A percentile compares a stretch with the other conserved stretches of the same genome.
Conservation (phyloP, 257 asterid genomes). For the Salvia splendens region DNA sequence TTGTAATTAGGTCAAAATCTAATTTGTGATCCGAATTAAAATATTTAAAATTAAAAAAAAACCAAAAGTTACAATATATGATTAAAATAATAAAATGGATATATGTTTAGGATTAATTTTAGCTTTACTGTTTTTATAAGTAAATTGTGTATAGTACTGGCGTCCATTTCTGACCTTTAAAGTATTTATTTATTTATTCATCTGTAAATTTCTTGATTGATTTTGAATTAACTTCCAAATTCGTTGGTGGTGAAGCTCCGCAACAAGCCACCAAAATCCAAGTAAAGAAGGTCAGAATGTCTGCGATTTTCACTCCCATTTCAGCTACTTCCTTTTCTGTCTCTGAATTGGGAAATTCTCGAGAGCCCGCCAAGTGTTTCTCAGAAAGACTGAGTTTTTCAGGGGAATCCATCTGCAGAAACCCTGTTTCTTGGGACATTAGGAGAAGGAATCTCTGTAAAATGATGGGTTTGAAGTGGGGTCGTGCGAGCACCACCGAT, state of each 20-base stretch:
- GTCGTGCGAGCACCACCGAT: constrained; percentile 31
- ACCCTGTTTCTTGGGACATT: constrained; percentile 30
- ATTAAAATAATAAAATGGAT: too few species aligned
- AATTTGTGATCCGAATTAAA: too few species aligned
- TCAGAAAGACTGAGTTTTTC: constrained; percentile 35
- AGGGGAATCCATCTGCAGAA: constrained; percentile 25
- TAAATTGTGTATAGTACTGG: too few species aligned
- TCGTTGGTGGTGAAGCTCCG: constrained; percentile 15
- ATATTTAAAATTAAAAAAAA: too few species aligned
- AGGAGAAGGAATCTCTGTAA: constrained; percentile 18
- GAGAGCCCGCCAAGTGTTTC: constrained; percentile 23
- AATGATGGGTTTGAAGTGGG: constrained; percentile 35
- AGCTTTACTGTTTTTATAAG: too few species aligned
- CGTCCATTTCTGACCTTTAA: too few species aligned
- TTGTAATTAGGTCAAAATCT: too few species aligned
- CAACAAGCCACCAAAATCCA: not conserved
- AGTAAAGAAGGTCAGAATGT: constrained; percentile 36
- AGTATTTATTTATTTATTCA: too few species aligned
- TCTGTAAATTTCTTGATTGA: constrained; percentile 16
- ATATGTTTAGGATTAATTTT: too few species aligned
- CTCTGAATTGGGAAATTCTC: constrained; percentile 25
- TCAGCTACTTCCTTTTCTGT: constrained; percentile 18
- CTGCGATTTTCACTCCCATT: constrained; percentile 35
- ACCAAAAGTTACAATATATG: too few species aligned
- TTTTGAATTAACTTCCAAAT: not conserved